Conservation (phyloP, 2,329 filamentous ascomycete species). For the Colletotrichum agaves region DNA sequence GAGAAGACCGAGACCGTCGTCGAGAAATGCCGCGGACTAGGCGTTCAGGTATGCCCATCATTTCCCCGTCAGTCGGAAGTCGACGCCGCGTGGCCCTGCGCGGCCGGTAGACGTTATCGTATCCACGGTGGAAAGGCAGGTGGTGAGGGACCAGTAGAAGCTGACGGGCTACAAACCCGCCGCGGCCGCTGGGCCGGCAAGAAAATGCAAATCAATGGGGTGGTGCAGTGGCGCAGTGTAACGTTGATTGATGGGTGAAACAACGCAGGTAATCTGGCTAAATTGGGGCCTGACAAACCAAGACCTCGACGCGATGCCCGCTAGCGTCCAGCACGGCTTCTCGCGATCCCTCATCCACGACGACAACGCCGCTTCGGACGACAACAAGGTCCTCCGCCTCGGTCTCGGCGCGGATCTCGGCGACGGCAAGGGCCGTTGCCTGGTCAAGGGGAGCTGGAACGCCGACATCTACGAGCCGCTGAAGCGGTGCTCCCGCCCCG, state of each 20-base stretch:
- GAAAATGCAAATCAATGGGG: too few relatives aligned
- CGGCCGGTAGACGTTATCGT: too few relatives aligned
- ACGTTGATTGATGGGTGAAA: slow-evolving; percentile 11
- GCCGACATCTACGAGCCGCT: slow-evolving; percentile 61
- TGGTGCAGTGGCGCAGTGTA: not conserved
- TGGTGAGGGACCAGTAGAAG: too few relatives aligned
- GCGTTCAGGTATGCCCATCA: slow-evolving; percentile 51
- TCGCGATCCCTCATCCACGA: slow-evolving; percentile 49
- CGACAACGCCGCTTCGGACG: not conserved
- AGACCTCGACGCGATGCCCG: slow-evolving; percentile 62
- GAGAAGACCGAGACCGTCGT: slow-evolving; percentile 54
- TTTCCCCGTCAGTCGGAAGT: slow-evolving; percentile 22
- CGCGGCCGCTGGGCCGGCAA: not conserved
- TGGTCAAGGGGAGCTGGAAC: slow-evolving; percentile 68
- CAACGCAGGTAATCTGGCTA: slow-evolving; percentile 58
- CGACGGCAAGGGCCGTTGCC: slow-evolving; percentile 52
- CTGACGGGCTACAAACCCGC: not conserved
- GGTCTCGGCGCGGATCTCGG: slow-evolving; percentile 61
- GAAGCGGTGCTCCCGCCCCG: slow-evolving; percentile 41
- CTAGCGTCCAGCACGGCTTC: slow-evolving; percentile 60
- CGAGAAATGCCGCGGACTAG: slow-evolving; percentile 58
- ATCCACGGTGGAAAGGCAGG: too few relatives aligned
- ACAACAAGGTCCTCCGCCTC: slow-evolving; percentile 37
- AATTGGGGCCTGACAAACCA: slow-evolving; percentile 68
- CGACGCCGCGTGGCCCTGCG: not conserved